Evolutionary conservation across 2,329 filamentous ascomycete genomes (phyloP).

Genomic region (Hypoxylon sp.): DNA sequence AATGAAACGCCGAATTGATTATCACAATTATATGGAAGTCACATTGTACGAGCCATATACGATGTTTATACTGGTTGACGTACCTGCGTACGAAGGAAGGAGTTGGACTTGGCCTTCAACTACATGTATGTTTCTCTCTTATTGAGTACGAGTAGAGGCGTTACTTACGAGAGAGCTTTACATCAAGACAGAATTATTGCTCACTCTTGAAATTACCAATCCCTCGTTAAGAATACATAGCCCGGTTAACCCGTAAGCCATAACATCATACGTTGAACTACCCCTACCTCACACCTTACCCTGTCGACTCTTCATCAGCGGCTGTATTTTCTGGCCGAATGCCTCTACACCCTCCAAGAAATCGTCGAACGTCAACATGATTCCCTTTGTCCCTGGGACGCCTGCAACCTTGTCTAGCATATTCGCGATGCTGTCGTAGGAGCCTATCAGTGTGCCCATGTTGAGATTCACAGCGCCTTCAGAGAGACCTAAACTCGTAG

Average conservation of each 20-base stretch:
- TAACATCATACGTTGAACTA: background rate
- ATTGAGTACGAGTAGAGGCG: background rate
- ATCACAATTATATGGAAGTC: background rate
- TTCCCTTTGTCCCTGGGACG: constrained; percentile 54
- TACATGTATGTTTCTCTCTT: background rate
- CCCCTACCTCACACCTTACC: constrained; percentile 12
- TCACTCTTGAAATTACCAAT: background rate
- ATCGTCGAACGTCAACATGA: constrained; percentile 56
- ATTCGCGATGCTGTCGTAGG: constrained; percentile 50
- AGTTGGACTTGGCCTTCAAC: background rate
- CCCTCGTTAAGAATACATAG: background rate
- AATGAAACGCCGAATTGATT: background rate
- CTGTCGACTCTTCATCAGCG: constrained; percentile 55
- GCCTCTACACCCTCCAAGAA: constrained; percentile 52
- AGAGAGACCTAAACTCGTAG: constrained; percentile 49
- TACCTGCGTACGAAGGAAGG: background rate
- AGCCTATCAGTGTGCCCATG: constrained; percentile 53
- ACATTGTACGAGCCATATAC: background rate
- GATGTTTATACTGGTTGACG: background rate
- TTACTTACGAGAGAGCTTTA: background rate
- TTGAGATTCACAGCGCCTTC: constrained; percentile 55
- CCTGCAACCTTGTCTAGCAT: constrained; percentile 55
- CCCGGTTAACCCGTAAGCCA: background rate
- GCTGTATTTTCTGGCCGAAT: constrained; percentile 55
- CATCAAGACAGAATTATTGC: background rate